phyloP scores from a whole-genome alignment of 305 asterid genomes.

The Coffea humblotiana region DNA sequence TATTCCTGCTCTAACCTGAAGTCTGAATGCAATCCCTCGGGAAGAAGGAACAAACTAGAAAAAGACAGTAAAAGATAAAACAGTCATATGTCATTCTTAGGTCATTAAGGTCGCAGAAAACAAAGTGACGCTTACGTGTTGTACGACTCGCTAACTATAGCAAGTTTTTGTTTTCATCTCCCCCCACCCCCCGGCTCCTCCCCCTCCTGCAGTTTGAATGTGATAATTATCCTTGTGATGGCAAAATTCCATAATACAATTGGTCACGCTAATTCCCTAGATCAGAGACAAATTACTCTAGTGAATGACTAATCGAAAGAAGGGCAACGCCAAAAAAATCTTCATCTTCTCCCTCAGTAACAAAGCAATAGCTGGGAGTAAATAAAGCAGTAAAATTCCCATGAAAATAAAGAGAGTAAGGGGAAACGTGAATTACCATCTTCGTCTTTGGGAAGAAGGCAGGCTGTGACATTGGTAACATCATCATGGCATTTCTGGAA shows the following conservation, averaged over 20 bases:
- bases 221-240: background rate
- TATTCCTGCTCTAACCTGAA: background rate
- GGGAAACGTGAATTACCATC: constrained; percentile 32
- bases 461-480: constrained; percentile 44
- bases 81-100: background rate
- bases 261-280: background rate
- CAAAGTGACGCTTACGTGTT: background rate
- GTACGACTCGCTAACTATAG: background rate
- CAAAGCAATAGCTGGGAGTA: background rate
- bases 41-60: background rate
- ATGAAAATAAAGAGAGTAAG: background rate
- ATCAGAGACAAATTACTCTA: background rate
- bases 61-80: background rate
- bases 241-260: background rate
- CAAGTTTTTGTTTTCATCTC: background rate
- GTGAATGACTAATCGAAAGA: background rate
- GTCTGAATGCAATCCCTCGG: background rate
- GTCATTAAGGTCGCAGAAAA: background rate
- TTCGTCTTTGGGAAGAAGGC: constrained; percentile 37
- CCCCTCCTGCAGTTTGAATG: background rate
- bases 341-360: background rate
- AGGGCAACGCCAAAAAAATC: background rate
- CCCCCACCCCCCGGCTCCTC: no score
- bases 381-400: background rate
- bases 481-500: constrained; percentile 37